A percentile compares a stretch with the other conserved stretches of the same genome.
Evolutionary conservation across 129 eudicot species (phyloP).

Genomic region (Flaveria linearis): DNA sequence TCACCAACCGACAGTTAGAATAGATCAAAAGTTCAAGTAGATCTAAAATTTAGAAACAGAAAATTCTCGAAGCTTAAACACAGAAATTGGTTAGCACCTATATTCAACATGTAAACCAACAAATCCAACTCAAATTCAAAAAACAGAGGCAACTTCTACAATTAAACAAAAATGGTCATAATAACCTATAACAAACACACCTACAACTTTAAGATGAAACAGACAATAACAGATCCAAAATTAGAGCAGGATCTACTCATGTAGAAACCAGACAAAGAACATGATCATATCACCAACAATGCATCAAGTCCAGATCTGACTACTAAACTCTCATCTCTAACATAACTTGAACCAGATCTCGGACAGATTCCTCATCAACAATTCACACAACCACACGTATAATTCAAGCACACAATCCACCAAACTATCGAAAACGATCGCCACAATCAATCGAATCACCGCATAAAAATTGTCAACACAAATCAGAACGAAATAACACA

Average conservation of each 20-base stretch:
- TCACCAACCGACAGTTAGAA: background rate
- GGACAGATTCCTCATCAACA: background rate
- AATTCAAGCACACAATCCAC: background rate
- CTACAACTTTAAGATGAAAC: background rate
- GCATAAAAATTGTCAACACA: background rate
- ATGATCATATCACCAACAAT: conserved; percentile 1
- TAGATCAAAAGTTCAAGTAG: conserved; percentile 7
- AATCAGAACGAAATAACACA: background rate
- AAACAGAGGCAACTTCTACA: background rate
- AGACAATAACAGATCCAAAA: conserved; percentile 7
- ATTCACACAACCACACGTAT: background rate
- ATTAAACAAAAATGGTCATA: background rate
- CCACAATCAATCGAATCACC: conserved; percentile 6
- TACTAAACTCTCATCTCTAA: background rate
- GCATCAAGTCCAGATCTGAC: conserved; percentile 24
- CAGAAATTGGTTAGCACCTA: background rate
- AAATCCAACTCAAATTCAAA: conserved; percentile 12
- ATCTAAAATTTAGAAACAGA: conserved; percentile 13
- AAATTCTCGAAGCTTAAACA: background rate
- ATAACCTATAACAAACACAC: background rate
- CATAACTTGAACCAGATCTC: conserved; percentile 5
- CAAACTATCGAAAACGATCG: background rate
- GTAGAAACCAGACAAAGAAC: background rate
- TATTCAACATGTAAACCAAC: conserved; percentile 24
- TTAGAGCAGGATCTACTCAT: conserved; percentile 6